Evolutionary conservation across 176 grass and related monocot genomes (phyloP), one percentile per base, ranked within the genome.

Genomic region (Carex pumila): DNA sequence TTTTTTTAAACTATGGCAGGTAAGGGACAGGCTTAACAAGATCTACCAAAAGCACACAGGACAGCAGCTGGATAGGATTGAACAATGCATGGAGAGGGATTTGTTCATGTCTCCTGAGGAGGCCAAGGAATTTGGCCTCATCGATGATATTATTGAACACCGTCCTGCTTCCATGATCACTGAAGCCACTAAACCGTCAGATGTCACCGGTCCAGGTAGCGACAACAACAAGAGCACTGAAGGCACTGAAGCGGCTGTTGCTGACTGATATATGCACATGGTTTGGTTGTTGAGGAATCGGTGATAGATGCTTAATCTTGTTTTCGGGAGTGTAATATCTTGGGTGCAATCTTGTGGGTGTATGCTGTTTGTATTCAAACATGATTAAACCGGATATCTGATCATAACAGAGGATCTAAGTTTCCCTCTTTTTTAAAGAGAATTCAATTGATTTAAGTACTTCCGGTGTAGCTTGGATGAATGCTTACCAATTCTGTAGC

Each of bases 51-150:
- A 94, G 71, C 95, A 98, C 87, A 94, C 92, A 4, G 74, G 79
- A 1, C 90, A 98, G 84, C 30, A 18, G 3, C 83, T 94, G 50
- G 79, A 91, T 0, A 85, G 36, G 9, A 98, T 98, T 81, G 89
- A 98, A 79, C 79, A 84, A 78, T 90, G 87, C 87, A 91, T 98
- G 95, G 92, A 94, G 77, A 87, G 95, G 12, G 92, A 98, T 66
- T 80, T 93, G 32, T 98, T 98, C 84, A 98, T 98, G 95, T 88
- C 88, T 61, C 92, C 95, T 0, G 90, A 98, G 17, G 95, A 98
- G 73, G 92, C 95, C 29, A 93, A 76, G 32, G 89, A 93, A 17
- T 98, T 93, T 66, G 95, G 95, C 2, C 92, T 98, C 45, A 73
- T 98, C 19, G 95, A 98, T 31, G 95, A 98, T 86, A 92, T 98